Evolutionary conservation across 1,139 yeast genomes (phyloP).

Genomic region (Pichia sp.): DNA sequence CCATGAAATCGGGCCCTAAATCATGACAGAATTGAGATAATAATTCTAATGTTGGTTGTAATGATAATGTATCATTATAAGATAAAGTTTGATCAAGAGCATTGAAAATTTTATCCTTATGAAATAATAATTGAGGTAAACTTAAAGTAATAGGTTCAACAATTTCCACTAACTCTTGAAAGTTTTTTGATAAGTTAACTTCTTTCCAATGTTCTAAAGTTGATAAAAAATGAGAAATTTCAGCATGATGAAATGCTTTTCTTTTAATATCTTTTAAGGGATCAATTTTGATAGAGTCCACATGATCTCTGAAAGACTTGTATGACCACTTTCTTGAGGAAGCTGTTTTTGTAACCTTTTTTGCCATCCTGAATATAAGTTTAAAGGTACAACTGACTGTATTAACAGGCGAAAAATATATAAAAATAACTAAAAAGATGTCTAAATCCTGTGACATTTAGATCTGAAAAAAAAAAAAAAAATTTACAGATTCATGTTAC

Average conservation of each 20-base stretch:
- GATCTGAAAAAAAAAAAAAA: too few species aligned
- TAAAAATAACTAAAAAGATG: too few species aligned
- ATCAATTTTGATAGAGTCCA: conserved; percentile 80
- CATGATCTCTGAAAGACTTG: conserved; percentile 73
- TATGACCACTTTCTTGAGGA: conserved; percentile 60
- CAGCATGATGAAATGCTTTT: conserved; percentile 54
- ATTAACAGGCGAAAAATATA: too few species aligned
- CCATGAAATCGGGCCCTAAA: conserved; percentile 84
- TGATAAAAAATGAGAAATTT: conserved; percentile 71
- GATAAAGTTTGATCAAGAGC: conserved; percentile 39
- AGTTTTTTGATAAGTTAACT: conserved; percentile 69
- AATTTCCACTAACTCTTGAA: conserved; percentile 55
- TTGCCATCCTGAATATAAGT: conserved; percentile 20
- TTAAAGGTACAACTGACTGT: too few species aligned
- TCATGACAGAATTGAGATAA: conserved; percentile 86
- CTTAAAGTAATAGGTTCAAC: conserved; percentile 57
- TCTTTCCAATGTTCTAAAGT: conserved; percentile 86
- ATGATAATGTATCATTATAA: conserved; percentile 59
- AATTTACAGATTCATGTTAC: too few species aligned
- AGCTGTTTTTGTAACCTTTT: conserved; percentile 40
- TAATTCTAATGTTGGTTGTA: conserved; percentile 78
- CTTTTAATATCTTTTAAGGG: conserved; percentile 62
- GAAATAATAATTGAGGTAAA: conserved; percentile 74
- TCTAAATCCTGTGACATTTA: too few species aligned
- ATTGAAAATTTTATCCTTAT: conserved; percentile 56